phyloP scores from a whole-genome alignment of 106 monocot genomes.

The Gastrodia elata region DNA sequence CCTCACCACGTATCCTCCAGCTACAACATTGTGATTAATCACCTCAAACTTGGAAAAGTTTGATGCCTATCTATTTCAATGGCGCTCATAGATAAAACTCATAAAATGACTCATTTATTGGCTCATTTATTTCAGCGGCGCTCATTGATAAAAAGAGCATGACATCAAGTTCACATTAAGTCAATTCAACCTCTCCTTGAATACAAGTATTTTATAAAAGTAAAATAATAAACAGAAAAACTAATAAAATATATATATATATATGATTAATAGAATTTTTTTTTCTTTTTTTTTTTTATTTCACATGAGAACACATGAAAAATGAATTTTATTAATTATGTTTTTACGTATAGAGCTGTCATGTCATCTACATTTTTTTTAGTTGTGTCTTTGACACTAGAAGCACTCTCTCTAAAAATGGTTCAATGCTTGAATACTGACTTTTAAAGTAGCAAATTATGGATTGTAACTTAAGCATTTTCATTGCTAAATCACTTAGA shows the following conservation, averaged over 20 bases:
- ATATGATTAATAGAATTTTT: too few species aligned
- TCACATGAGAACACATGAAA: too few species aligned
- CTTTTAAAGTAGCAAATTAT: background rate
- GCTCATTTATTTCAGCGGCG: too few species aligned
- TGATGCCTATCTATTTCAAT: background rate
- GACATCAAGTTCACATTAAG: background rate
- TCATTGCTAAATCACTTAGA: background rate
- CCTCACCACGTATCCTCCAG: background rate
- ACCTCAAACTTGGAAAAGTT: background rate
- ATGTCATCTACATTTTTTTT: too few species aligned
- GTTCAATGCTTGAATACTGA: background rate
- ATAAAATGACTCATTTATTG: background rate
- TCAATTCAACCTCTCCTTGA: background rate
- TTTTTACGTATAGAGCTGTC: too few species aligned
- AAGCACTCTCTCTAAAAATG: background rate
- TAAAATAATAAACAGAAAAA: too few species aligned
- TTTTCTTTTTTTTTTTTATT: too few species aligned
- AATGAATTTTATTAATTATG: too few species aligned
- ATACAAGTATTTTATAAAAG: too few species aligned
- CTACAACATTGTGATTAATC: background rate
- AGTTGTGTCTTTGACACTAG: too few species aligned
- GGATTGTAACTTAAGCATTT: background rate
- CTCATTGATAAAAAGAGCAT: too few species aligned
- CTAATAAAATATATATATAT: too few species aligned
- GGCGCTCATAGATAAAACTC: background rate